Conservation (phyloP, 257 asterid species). For the Plantago elongata region DNA sequence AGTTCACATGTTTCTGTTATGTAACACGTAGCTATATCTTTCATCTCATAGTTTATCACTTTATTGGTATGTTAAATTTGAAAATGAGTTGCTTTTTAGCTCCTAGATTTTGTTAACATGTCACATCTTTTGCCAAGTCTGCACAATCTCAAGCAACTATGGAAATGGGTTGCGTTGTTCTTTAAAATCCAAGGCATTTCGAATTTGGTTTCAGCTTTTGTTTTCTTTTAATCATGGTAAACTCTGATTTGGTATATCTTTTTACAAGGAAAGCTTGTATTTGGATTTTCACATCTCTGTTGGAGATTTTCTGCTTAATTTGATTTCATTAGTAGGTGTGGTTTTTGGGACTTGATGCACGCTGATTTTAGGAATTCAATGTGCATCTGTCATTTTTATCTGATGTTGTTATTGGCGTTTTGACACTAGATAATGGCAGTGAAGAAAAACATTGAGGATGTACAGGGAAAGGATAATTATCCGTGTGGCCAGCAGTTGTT, state of each 20-base stretch:
- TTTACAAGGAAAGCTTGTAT: not conserved
- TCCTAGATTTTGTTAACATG: not conserved
- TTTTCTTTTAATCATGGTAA: not conserved
- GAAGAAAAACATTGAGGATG: conserved; percentile 81
- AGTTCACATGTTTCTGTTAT: not conserved
- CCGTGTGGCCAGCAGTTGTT: conserved; percentile 90
- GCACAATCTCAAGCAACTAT: not conserved
- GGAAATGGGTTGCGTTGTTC: not conserved
- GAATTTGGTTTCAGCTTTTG: not conserved
- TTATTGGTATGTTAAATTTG: not conserved
- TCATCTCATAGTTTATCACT: not conserved
- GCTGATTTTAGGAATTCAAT: not conserved
- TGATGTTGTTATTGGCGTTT: conserved; percentile 18
- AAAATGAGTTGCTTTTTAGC: not conserved
- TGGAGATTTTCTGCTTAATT: not conserved
- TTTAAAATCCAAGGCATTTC: not conserved
- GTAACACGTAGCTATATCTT: not conserved
- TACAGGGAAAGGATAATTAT: conserved; percentile 84
- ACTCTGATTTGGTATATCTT: not conserved
- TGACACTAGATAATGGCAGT: conserved; percentile 70
- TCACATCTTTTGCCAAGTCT: not conserved
- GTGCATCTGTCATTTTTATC: not conserved
- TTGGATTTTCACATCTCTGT: not conserved
- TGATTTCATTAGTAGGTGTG: not conserved
- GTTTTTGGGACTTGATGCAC: too few species aligned